Conservation (phyloP, 2,329 filamentous ascomycete genomes). For the Fusarium hainanense region DNA sequence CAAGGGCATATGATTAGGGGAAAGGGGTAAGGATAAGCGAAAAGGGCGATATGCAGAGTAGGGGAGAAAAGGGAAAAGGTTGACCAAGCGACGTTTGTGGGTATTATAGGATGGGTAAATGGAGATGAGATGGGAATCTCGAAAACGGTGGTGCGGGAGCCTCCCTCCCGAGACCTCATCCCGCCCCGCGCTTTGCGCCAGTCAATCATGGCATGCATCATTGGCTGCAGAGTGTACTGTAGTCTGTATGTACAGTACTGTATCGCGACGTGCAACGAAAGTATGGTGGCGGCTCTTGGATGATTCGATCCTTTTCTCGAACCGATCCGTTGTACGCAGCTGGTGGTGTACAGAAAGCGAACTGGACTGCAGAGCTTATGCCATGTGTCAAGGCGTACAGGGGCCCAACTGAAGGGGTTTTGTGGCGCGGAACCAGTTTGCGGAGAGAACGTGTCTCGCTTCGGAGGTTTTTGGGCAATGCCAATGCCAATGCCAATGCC, state of each 20-base stretch:
- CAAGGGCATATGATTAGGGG: conserved; percentile 16
- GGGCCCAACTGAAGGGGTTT: neutral
- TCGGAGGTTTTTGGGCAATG: conserved; percentile 24
- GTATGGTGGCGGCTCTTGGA: conserved; percentile 21
- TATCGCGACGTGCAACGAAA: conserved; percentile 8
- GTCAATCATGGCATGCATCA: conserved; percentile 25
- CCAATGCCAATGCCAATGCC: neutral
- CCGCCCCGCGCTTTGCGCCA: conserved; percentile 36
- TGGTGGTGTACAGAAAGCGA: conserved; percentile 13
- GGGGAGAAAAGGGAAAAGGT: neutral
- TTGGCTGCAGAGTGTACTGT: conserved; percentile 32
- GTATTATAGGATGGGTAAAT: conserved; percentile 13
- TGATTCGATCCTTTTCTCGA: conserved; percentile 6
- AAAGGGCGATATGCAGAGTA: neutral
- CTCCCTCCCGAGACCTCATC: conserved; percentile 41
- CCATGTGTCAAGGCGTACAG: conserved; percentile 26
- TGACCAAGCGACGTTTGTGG: neutral
- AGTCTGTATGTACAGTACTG: neutral
- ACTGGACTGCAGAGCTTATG: conserved; percentile 15
- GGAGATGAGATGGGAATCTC: conserved; percentile 18
- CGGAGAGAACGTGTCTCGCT: conserved; percentile 27
- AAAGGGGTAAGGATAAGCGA: conserved; percentile 14
- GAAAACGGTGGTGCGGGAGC: conserved; percentile 36
- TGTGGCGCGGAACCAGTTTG: conserved; percentile 30
- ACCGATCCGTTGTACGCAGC: conserved; percentile 2